These are phyloP conservation scores for Pseudoperonospora humuli DNA, from an alignment of 352 stramenopile genomes.

Conservation along the genomic window DNA sequence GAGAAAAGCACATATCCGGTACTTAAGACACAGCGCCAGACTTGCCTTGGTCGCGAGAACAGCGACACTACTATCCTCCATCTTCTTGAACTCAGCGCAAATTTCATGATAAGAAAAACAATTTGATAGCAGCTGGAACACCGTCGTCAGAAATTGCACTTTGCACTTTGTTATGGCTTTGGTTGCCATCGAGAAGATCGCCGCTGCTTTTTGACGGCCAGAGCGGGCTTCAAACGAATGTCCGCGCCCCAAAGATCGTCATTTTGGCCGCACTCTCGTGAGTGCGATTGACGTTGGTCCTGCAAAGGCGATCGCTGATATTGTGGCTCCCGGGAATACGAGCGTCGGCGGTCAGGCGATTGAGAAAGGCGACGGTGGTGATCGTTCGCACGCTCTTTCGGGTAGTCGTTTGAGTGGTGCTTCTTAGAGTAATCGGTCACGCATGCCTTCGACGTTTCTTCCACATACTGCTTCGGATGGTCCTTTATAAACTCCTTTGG, in stretches of 20 bases:
- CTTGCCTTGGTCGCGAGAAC: too few species aligned
- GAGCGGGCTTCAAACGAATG: conserved; percentile 8
- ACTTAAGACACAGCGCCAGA: too few species aligned
- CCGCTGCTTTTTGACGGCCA: conserved; percentile 16
- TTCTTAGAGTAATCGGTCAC: conserved; percentile 7
- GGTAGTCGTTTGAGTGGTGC: conserved; percentile 2
- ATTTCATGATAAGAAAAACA: too few species aligned
- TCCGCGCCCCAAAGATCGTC: conserved; percentile 11
- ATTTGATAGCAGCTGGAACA: too few species aligned
- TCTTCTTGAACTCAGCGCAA: too few species aligned
- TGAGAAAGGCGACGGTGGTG: conserved; percentile 11
- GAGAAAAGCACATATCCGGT: too few species aligned
- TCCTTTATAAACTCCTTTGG: conserved; percentile 11
- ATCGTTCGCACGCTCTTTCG: conserved; percentile 15
- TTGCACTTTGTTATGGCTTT: conserved; percentile 13
- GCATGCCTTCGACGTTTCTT: conserved; percentile 8
- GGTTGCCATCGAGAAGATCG: conserved; percentile 27
- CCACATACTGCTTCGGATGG: conserved; percentile 13
- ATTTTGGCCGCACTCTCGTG: conserved; percentile 14
- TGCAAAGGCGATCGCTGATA: conserved; percentile 15
- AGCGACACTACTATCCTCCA: too few species aligned
- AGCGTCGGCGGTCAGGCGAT: conserved; percentile 16
- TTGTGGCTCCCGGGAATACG: conserved; percentile 11
- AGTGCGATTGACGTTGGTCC: conserved; percentile 17
- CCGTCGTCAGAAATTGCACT: background rate